Evolutionary conservation across 2,329 filamentous ascomycete genomes (phyloP), one percentile per base, ranked within the genome.

Genomic region (Pseudocercospora crystallina): DNA sequence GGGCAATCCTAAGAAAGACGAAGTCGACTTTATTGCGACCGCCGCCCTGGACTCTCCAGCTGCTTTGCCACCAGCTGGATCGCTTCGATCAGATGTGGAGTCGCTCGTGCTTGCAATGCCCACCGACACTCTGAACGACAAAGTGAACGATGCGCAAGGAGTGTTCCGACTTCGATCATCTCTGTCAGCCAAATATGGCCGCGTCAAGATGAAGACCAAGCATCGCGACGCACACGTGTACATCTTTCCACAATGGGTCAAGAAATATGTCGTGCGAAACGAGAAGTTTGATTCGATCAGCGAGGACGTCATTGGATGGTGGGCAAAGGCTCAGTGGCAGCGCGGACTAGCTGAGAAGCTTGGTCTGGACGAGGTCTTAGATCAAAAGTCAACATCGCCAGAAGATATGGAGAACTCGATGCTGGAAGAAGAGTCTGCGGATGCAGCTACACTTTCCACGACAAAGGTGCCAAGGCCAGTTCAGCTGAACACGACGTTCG

Each of bases 291-390:
- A 96, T 62, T 95, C 86, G 49, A 84, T 99, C 41, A 88, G 87
- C 30, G 92, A 97, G 69, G 92, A 97, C 64, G 83, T 96, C 5
- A 77, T 97, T 12, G 90, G 91, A 5, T 96, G 89, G 87, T 96
- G 91, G 90, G 89, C 91, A 31, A 97, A 97, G 69, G 84, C 92
- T 1, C 84, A 85, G 47, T 99, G 94, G 94, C 91, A 97, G 69
- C 77, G 81, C 2, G 88, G 89, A 0, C 76, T 96, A 2, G 82
- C 81, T 0, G 82, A 87, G 44, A 96, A 95, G 70, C 78, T 97
- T 7, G 81, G 84, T 1, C 73, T 96, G 45, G 75, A 81, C 43
- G 77, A 85, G 38, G 80, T 92, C 3, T 76, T 94, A 43, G 76
- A 80, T 11, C 75, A 66, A 51, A 67, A 68, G 13, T 34, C 43